phyloP scores from a whole-genome alignment of 2,329 filamentous ascomycete species.

The Fusarium mangiferae region DNA sequence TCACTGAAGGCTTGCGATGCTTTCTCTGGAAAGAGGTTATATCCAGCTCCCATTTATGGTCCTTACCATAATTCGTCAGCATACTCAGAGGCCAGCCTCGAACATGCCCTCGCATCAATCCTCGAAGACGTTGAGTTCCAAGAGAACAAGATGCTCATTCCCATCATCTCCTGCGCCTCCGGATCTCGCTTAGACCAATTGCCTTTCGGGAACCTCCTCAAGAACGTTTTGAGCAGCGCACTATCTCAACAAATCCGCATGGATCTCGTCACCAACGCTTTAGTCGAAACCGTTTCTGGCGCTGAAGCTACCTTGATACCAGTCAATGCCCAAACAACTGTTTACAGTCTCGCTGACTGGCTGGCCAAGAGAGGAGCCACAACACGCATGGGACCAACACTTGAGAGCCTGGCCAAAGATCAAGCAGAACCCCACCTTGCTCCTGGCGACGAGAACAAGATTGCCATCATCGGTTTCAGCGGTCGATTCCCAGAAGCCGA shows the following conservation, averaged over 20 bases:
- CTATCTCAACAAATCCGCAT: background rate
- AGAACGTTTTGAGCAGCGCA: background rate
- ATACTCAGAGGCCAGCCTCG: background rate
- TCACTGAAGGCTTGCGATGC: background rate
- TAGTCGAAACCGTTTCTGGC: background rate
- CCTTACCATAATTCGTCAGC: background rate
- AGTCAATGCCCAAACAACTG: background rate
- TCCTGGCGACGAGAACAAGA: constrained; percentile 56
- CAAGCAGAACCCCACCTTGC: background rate
- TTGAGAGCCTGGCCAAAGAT: background rate
- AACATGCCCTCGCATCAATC: background rate
- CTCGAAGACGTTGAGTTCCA: background rate
- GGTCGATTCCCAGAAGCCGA: constrained; percentile 57
- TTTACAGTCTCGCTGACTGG: background rate
- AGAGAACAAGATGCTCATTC: background rate
- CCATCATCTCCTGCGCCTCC: background rate
- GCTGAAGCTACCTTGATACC: background rate
- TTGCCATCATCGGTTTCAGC: constrained; percentile 79
- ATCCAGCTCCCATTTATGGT: background rate
- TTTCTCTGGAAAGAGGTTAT: background rate
- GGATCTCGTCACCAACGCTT: background rate
- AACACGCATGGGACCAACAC: background rate
- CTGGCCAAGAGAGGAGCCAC: background rate
- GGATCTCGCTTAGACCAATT: background rate
- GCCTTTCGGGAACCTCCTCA: background rate